Conservation (phyloP, 2,329 filamentous ascomycete genomes). For the Chrysoporthe austroafricana region DNA sequence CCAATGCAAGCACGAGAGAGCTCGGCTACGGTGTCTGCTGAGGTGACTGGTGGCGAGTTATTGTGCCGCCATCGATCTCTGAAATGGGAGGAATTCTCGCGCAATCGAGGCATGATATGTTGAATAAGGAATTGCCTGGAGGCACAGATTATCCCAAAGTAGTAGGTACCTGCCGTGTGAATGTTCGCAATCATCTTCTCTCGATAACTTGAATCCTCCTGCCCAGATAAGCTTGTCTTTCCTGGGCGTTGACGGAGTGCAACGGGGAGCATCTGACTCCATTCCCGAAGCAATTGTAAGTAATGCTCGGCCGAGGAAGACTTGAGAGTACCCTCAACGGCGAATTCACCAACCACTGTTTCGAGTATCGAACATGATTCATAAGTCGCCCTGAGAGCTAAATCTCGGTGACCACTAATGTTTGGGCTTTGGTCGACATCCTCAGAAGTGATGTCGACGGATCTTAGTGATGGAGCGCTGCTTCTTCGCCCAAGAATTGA, state of each 20-base stretch:
- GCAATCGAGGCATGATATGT: constrained; percentile 25
- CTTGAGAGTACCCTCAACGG: constrained; percentile 16
- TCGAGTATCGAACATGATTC: constrained; percentile 25
- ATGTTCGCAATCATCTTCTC: constrained; percentile 29
- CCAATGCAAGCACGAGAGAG: constrained; percentile 31
- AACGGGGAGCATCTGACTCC: constrained; percentile 21
- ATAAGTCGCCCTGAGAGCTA: constrained; percentile 20
- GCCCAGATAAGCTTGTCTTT: neutral
- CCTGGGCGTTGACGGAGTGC: constrained; percentile 20
- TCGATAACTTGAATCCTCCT: constrained; percentile 8
- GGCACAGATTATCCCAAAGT: constrained; percentile 32
- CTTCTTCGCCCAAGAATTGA: constrained; percentile 22
- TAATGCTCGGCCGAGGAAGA: constrained; percentile 19
- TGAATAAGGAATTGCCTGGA: constrained; percentile 30
- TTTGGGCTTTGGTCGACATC: constrained; percentile 7
- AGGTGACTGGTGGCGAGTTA: neutral
- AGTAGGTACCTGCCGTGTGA: constrained; percentile 31
- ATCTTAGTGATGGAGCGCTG: constrained; percentile 15
- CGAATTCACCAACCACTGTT: constrained; percentile 17
- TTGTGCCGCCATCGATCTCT: constrained; percentile 6
- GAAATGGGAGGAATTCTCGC: constrained; percentile 2
- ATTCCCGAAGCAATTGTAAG: constrained; percentile 20
- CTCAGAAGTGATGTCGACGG: constrained; percentile 15
- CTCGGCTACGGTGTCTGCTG: constrained; percentile 13
- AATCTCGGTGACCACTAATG: neutral